Evolutionary conservation across 305 asterid genomes (phyloP).

Genomic region (Salvia sclarea): DNA sequence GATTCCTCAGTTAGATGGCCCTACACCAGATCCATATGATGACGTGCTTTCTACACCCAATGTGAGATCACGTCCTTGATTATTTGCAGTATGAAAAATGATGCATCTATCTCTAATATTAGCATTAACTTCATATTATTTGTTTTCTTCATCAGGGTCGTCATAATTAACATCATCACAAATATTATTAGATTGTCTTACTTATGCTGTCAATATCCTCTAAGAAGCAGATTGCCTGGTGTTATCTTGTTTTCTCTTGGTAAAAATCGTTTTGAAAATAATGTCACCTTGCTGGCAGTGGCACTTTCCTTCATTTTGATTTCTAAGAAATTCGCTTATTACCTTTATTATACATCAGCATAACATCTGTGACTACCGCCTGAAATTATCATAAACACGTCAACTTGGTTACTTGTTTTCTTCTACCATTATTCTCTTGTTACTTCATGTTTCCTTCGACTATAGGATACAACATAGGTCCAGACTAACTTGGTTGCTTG

Average conservation of each 20-base stretch:
- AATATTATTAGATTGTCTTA: neutral
- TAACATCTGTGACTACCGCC: neutral
- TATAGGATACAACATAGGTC: neutral
- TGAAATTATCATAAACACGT: neutral
- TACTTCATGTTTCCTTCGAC: conserved; percentile 9
- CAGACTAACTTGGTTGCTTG: conserved; percentile 35
- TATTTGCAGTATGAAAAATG: conserved; percentile 21
- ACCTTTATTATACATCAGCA: neutral
- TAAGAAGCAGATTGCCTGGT: conserved; percentile 16
- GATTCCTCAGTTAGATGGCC: conserved; percentile 85
- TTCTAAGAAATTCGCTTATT: conserved; percentile 16
- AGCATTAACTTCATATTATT: conserved; percentile 12
- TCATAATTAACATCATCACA: conserved; percentile 9
- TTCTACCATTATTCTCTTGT: conserved; percentile 7
- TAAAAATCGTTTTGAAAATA: neutral
- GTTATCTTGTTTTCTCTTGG: conserved; percentile 24
- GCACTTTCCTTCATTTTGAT: neutral
- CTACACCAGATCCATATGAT: conserved; percentile 78
- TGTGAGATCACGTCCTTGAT: conserved; percentile 45
- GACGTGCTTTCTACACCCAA: conserved; percentile 85
- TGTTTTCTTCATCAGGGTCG: conserved; percentile 4
- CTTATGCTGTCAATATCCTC: conserved; percentile 18
- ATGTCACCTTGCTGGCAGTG: conserved; percentile 21
- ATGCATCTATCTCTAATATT: neutral
- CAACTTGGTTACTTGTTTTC: neutral